Percentiles rank a stretch among this genome's conserved stretches.
Conservation (phyloP, 2,329 filamentous ascomycete genomes). For the Fusarium cyanostomum region DNA sequence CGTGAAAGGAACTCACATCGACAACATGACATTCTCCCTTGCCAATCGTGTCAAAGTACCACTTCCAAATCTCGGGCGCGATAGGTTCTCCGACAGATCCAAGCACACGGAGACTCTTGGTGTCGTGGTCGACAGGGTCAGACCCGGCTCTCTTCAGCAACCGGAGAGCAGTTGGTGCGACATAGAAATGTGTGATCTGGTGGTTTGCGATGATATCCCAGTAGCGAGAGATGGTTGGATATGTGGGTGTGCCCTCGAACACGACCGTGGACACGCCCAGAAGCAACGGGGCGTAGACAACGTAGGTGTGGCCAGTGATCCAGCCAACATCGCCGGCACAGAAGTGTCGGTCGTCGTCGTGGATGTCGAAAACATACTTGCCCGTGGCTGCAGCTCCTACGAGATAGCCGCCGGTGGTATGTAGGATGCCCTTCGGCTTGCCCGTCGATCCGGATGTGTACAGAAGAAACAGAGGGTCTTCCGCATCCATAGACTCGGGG, state of each 20-base stretch:
- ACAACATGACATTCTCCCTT: conserved; percentile 89
- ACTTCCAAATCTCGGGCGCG: conserved; percentile 97
- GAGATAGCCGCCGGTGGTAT: conserved; percentile 90
- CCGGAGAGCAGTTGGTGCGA: conserved; percentile 88
- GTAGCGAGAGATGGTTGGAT: conserved; percentile 92
- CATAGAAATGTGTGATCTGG: conserved; percentile 93
- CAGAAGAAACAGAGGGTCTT: conserved; percentile 92
- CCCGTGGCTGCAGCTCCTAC: conserved; percentile 87
- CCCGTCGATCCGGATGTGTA: conserved; percentile 96
- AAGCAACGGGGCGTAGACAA: conserved; percentile 90
- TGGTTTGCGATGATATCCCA: conserved; percentile 95
- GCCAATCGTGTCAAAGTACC: conserved; percentile 92
- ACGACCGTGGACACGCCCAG: conserved; percentile 90
- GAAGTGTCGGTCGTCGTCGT: conserved; percentile 88
- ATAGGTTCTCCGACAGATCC: conserved; percentile 95
- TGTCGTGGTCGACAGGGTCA: conserved; percentile 77
- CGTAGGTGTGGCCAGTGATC: conserved; percentile 97
- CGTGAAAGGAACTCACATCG: conserved; percentile 71
- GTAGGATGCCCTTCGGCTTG: conserved; percentile 96
- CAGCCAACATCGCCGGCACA: conserved; percentile 95
- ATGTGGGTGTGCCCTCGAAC: conserved; percentile 93
- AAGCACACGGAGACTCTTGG: conserved; percentile 84
- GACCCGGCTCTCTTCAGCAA: conserved; percentile 91
- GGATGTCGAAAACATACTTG: conserved; percentile 97
- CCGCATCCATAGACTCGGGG: conserved; percentile 84